Evolutionary conservation across 2,329 filamentous ascomycete genomes (phyloP), one percentile per base, ranked within the genome.

Genomic region (Penicillium sp.): DNA sequence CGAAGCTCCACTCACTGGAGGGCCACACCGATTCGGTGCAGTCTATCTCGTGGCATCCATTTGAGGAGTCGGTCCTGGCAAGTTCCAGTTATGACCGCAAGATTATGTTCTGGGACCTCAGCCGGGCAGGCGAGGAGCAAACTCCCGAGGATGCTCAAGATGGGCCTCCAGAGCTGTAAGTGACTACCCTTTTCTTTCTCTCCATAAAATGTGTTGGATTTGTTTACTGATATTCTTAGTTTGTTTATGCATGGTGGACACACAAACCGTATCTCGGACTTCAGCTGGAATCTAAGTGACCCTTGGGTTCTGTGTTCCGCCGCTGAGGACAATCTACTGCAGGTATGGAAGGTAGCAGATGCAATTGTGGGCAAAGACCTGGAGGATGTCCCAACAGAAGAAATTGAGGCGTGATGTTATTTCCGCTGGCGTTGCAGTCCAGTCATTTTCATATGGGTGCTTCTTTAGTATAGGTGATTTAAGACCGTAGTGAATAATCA

Each of bases 241-340:
- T 79, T 99, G 1, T 99, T 99, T 77, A 97, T 99, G 92, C 94
- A 99, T 69, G 94, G 94, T 58, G 94, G 94, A 31, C 95, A 99
- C 78, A 99, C 94, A 11, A 97, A 97, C 76, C 89, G 95, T 63
- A 85, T 99, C 59, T 91, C 90, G 35, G 95, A 99, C 75, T 99
- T 99, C 70, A 93, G 89, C 76, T 99, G 93, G 93, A 99, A 99
- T 75, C 85, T 86, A 64, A 96, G 96, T 71, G 91, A 97, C 68
- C 92, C 93, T 5, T 99, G 95, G 95, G 85, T 97, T 53, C 89
- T 99, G 63, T 92, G 91, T 73, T 96, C 90, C 58, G 92, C 94
- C 16, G 94, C 93, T 0, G 95, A 99, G 72, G 94, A 99, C 77
- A 99, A 99, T 70, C 80, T 97, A 63, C 83, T 99, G 60, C 94